A percentile compares a stretch with the other conserved stretches of the same genome.
Evolutionary conservation across 1,284 basidiomycete species (phyloP).

Genomic region (Sanguinoderma infundibulare): DNA sequence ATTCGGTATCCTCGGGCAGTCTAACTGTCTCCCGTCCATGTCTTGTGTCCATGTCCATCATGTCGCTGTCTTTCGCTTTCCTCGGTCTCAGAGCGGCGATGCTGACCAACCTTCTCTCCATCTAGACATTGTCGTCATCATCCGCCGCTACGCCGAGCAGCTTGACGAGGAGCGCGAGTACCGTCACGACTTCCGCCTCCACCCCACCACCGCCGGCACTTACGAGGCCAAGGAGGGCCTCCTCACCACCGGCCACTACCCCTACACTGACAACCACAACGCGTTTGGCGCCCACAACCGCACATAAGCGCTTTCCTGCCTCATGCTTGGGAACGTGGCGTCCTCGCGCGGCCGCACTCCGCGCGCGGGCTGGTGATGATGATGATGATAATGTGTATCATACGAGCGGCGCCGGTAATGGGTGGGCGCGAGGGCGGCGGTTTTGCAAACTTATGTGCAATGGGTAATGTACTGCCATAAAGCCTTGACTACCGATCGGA

Average conservation of each 20-base stretch:
- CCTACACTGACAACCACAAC: conserved; percentile 34
- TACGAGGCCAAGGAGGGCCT: conserved; percentile 37
- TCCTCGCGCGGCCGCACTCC: not conserved
- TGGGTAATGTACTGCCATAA: conserved; percentile 4
- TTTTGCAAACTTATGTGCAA: not conserved
- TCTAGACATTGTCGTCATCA: conserved; percentile 35
- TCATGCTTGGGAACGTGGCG: not conserved
- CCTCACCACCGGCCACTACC: conserved; percentile 31
- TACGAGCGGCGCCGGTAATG: not conserved
- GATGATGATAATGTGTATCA: conserved; percentile 1
- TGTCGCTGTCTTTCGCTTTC: not conserved
- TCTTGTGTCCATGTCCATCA: not conserved
- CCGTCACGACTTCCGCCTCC: conserved; percentile 33
- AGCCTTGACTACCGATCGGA: not conserved
- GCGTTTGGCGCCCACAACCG: conserved; percentile 29
- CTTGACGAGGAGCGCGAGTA: conserved; percentile 37
- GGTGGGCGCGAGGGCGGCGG: not conserved
- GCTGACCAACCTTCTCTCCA: conserved; percentile 6
- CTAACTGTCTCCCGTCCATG: not conserved
- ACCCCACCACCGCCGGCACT: conserved; percentile 28
- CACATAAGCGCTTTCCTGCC: conserved; percentile 3
- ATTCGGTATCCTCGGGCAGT: not conserved
- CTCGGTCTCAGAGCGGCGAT: conserved; percentile 4
- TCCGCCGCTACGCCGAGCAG: conserved; percentile 36
- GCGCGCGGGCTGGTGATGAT: not conserved